Evolutionary conservation across 2,329 filamentous ascomycete species (phyloP).

Genomic region (Bretziella fagacearum): DNA sequence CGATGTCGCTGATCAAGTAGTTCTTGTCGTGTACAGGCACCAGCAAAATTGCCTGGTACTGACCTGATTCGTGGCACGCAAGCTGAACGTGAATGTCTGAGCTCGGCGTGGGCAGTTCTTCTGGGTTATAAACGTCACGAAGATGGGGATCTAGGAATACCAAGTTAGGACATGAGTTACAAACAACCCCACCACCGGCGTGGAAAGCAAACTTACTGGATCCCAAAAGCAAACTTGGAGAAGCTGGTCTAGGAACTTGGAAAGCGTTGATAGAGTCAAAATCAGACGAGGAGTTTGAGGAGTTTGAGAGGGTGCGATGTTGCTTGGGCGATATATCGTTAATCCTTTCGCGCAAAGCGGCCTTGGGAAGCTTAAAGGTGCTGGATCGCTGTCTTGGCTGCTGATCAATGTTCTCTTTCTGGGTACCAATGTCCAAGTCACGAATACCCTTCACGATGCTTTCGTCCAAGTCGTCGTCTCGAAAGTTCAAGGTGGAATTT

Average conservation of each 20-base stretch:
- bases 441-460: conserved; percentile 12
- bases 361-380: conserved; percentile 4
- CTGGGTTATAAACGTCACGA: neutral
- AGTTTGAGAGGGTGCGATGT: neutral
- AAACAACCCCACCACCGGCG: no score
- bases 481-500: neutral
- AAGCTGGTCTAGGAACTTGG: conserved; percentile 6
- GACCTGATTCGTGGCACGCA: conserved; percentile 12
- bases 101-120: neutral
- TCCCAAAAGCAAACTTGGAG: conserved; percentile 12
- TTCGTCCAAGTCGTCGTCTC: conserved; percentile 10
- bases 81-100: neutral
- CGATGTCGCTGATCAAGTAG: conserved; percentile 7
- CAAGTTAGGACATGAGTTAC: neutral
- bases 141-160: conserved; percentile 1
- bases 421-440: conserved; percentile 10
- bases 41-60: conserved; percentile 14
- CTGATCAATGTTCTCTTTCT: neutral
- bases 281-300: neutral
- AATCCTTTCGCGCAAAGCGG: neutral
- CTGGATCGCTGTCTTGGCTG: conserved; percentile 2
- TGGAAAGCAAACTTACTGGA: conserved; percentile 9
- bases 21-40: conserved; percentile 14
- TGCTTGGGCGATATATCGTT: neutral
- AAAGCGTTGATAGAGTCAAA: neutral